phyloP scores from a whole-genome alignment of 192 early-diverging fungal genomes.

The Irineochytrium annulatum region DNA sequence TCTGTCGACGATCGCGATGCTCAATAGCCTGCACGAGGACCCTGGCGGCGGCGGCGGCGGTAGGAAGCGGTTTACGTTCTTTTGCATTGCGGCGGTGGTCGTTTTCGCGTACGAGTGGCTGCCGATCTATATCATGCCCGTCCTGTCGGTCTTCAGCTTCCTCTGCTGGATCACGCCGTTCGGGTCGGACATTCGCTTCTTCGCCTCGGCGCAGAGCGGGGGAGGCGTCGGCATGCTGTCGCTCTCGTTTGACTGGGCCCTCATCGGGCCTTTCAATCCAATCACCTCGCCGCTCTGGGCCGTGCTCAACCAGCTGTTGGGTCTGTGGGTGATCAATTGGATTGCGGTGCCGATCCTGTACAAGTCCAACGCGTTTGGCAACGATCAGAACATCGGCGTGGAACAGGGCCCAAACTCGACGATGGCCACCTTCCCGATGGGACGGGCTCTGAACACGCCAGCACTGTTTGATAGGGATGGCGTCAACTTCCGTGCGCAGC shows the following conservation, averaged over 20 bases:
- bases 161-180: slow-evolving; percentile 18
- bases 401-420: neutral
- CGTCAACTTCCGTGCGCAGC: neutral
- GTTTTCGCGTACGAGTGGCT: slow-evolving; percentile 21
- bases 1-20: slow-evolving; percentile 71
- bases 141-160: slow-evolving; percentile 13
- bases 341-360: slow-evolving; percentile 3
- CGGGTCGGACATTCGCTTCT: no score
- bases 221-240: slow-evolving; percentile 50
- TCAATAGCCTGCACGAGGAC: slow-evolving; percentile 69
- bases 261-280: slow-evolving; percentile 8
- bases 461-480: slow-evolving; percentile 1
- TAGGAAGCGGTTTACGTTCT: slow-evolving; percentile 30
- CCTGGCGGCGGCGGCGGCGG: neutral
- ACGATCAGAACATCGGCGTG: neutral
- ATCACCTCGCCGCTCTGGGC: slow-evolving; percentile 29
- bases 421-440: no score
- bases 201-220: no score
- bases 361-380: slow-evolving; percentile 3
- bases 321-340: slow-evolving; percentile 8
- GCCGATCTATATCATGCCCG: slow-evolving; percentile 16
- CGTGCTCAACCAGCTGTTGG: slow-evolving; percentile 4
- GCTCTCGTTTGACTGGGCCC: slow-evolving; percentile 58
- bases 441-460: slow-evolving; percentile 3
- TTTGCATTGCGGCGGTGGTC: slow-evolving; percentile 22